Percentiles rank a stretch among this genome's conserved stretches.
Conservation (phyloP, 768 basidiomycete species). For the Auricularia heimuer region DNA sequence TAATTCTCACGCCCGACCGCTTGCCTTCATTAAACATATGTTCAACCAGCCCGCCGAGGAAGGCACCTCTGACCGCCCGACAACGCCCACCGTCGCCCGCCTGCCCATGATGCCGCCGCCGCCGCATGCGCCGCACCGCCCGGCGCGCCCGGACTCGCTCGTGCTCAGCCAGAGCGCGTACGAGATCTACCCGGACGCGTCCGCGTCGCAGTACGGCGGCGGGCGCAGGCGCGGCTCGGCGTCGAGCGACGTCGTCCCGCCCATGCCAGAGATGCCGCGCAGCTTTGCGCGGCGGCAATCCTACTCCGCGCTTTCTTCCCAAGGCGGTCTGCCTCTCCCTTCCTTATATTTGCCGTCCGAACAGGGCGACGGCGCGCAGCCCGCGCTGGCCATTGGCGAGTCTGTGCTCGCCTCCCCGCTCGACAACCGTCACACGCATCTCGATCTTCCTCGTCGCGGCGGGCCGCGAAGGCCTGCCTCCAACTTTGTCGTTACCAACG, state of each 20-base stretch:
- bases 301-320: not conserved
- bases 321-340: not conserved
- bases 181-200: slow-evolving; percentile 1
- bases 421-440: slow-evolving; percentile 1
- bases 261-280: not conserved
- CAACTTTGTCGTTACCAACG: not conserved
- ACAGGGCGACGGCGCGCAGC: not conserved
- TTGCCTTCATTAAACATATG: not conserved
- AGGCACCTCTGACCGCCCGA: not conserved
- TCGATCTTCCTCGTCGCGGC: not conserved
- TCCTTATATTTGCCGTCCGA: slow-evolving; percentile 1
- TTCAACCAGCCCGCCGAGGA: not conserved
- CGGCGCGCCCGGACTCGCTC: not conserved
- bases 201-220: not conserved
- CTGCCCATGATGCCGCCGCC: not conserved
- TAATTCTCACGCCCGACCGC: not conserved
- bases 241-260: not conserved
- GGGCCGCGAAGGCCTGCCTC: not conserved
- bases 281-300: not conserved
- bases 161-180: not conserved
- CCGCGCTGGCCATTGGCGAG: not conserved
- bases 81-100: not conserved
- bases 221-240: not conserved
- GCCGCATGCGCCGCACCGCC: not conserved
- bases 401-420: not conserved